Evolutionary conservation across 2,329 filamentous ascomycete genomes (phyloP), one percentile per base, ranked within the genome.

Genomic region (Setomelanomma holmii): DNA sequence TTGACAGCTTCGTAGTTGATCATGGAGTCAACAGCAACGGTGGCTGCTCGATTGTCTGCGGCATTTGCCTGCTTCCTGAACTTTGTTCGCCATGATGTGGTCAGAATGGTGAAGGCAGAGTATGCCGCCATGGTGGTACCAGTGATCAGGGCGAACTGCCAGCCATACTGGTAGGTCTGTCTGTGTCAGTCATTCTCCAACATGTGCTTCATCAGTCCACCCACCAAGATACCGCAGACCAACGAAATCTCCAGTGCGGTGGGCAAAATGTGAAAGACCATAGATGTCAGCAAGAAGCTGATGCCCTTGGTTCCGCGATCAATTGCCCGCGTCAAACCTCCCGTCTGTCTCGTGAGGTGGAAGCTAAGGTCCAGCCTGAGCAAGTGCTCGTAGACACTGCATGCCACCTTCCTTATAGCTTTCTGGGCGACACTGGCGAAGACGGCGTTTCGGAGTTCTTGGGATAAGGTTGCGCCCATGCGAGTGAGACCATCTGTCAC

Each of bases 1-100:
- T 99, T 99, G 71, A 99, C 95, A 12, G 96, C 93, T 76, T 99
- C 95, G 69, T 97, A 99, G 78, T 99, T 99, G 80, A 99, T 96
- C 44, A 99, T 80, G 0, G 93, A 96, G 77, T 99, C 95, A 1
- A 98, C 93, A 0, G 93, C 93, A 6, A 98, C 91, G 0, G 93
- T 98, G 1, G 93, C 96, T 0, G 91, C 95, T 71, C 88, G 91
- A 76, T 98, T 99, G 66, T 99, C 96, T 0, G 95, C 96, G 5
- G 92, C 91, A 72, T 99, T 99, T 34, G 95, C 92, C 75, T 96
- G 90, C 66, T 93, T 89, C 40, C 96, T 85, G 75, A 99, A 99
- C 74, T 96, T 96, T 3, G 96, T 99, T 66, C 96, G 85, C 96
- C 95, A 99, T 1, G 95, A 89, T 6, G 95, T 99, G 1, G 95